A percentile compares a stretch with the other conserved stretches of the same genome.
phyloP scores from a whole-genome alignment of 768 basidiomycete genomes.

The Hydnum rufescens region DNA sequence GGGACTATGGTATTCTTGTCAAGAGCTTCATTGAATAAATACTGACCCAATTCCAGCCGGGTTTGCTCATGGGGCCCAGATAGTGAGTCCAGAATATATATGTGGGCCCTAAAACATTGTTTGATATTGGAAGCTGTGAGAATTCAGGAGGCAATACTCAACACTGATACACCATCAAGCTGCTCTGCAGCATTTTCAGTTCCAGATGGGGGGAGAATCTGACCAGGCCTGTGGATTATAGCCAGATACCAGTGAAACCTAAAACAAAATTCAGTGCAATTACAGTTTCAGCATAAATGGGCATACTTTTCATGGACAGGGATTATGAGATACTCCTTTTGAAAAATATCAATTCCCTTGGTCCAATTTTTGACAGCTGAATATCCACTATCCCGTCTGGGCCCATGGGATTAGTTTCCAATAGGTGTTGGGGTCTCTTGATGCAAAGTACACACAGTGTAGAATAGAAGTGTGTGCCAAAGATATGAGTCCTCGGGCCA shows the following conservation, averaged over 20 bases:
- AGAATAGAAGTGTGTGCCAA: slow-evolving; percentile 97
- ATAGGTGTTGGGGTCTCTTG: neutral
- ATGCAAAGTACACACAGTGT: slow-evolving; percentile 33
- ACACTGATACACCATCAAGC: too few relatives aligned
- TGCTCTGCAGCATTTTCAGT: too few relatives aligned
- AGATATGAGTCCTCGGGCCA: slow-evolving; percentile 65
- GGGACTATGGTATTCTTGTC: too few relatives aligned
- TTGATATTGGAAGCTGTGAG: too few relatives aligned
- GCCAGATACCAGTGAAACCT: slow-evolving; percentile 97
- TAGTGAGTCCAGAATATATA: too few relatives aligned
- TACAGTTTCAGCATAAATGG: neutral
- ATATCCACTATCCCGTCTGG: slow-evolving; percentile 44
- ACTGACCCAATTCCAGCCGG: too few relatives aligned
- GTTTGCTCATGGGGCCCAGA: too few relatives aligned
- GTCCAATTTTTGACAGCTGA: slow-evolving; percentile 88
- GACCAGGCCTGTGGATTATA: slow-evolving; percentile 68
- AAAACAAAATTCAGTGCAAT: neutral
- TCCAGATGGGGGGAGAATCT: slow-evolving; percentile 31
- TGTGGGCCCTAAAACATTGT: too few relatives aligned
- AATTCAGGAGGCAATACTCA: too few relatives aligned
- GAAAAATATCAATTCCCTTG: slow-evolving; percentile 65
- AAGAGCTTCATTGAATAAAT: slow-evolving; percentile 57
- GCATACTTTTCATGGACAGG: slow-evolving; percentile 92
- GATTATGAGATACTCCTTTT: slow-evolving; percentile 81
- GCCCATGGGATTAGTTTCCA: neutral